Evolutionary conservation across 129 eudicot genomes (phyloP), one percentile per base, ranked within the genome.

Genomic region (Mikania micrantha): DNA sequence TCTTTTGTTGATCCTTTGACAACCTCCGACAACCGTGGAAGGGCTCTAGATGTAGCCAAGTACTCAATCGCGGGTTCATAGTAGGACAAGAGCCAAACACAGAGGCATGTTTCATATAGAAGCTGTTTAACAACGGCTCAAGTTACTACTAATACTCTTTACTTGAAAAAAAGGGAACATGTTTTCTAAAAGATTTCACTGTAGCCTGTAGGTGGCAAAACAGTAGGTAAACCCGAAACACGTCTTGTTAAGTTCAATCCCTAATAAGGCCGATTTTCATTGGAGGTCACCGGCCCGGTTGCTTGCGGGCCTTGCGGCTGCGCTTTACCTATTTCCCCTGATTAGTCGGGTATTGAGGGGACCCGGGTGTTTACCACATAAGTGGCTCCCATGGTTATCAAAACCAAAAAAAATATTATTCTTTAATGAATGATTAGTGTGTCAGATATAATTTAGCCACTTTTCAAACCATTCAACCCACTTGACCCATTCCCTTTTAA

Each of bases 11-110:
- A 93, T 63, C 90, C 82, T 81, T 86, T 93, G 22, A 84, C 95
- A 79, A 93, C 99, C 64, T 93, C 99, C 47, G 83, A 77, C 69
- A 93, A 79, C 44, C 92, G 87, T 22, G 90, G 86, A 28, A 93
- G 84, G 62, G 88, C 81, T 81, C 92, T 86, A 64, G 96, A 87
- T 58, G 96, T 93, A 75, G 95, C 96, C 85, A 93, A 72, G 76
- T 93, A 82, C 71, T 93, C 99, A 67, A 88, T 64, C 63, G 96
- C 99, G 66, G 96, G 99, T 65, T 93, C 95, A 67, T 86, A 89
- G 86, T 76, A 93, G 44, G 99, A 93, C 74, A 93, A 75, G 38
- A 93, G 95, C 99, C 99, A 93, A 57, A 93, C 80, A 68, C 96
- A 93, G 42, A 93, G 88, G 64, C 99, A 89, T 71, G 96, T 93